Conservation (phyloP, 192 early-diverging fungal species). For the Umbelopsis sp. region DNA sequence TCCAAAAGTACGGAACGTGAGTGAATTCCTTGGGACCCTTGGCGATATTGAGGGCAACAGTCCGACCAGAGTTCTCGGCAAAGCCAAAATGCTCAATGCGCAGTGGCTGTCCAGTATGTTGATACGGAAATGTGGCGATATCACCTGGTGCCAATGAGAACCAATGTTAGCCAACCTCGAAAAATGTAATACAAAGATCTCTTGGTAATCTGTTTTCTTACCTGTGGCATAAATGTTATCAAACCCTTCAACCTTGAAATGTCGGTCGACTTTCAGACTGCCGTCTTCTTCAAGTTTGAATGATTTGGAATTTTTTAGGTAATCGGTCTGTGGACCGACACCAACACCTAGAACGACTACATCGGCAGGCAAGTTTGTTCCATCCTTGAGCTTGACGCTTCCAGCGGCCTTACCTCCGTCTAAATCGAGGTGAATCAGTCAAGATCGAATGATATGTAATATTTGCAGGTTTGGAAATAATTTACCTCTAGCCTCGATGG, state of each 20-base stretch:
- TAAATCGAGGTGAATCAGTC: neutral
- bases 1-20: conserved; percentile 63
- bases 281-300: conserved; percentile 50
- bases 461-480: conserved; percentile 23
- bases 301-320: conserved; percentile 37
- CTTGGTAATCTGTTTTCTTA: neutral
- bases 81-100: conserved; percentile 64
- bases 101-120: conserved; percentile 43
- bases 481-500: conserved; percentile 21
- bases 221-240: conserved; percentile 54
- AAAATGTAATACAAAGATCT: no score
- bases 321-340: conserved; percentile 54
- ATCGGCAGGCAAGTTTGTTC: conserved; percentile 45
- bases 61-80: conserved; percentile 45
- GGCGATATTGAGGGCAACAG: conserved; percentile 36
- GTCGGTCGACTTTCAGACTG: conserved; percentile 47
- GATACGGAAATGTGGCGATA: conserved; percentile 55
- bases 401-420: conserved; percentile 25
- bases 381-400: conserved; percentile 42
- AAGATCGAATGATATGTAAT: neutral
- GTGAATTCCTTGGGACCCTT: conserved; percentile 40
- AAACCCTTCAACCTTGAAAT: conserved; percentile 45
- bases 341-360: conserved; percentile 60
- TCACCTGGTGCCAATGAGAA: conserved; percentile 43
- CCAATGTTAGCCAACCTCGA: neutral